These are phyloP conservation scores for Suillus tomentosus DNA, from an alignment of 768 basidiomycete genomes.

Conservation along the genomic window DNA sequence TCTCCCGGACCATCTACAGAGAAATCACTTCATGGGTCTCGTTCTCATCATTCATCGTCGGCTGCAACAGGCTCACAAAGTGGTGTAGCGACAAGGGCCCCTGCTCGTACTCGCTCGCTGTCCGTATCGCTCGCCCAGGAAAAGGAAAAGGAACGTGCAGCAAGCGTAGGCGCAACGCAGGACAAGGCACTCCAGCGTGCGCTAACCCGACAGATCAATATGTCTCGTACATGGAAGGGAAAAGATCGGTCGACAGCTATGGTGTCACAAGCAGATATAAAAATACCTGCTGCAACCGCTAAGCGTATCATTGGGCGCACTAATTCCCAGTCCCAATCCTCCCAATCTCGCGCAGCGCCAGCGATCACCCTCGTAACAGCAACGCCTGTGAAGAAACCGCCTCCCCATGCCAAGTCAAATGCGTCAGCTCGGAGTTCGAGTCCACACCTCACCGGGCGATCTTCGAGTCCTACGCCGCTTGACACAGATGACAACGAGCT, in stretches of 20 bases:
- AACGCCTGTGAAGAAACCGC: constrained; percentile 47
- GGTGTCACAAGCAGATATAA: constrained; percentile 22
- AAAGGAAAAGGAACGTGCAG: constrained; percentile 10
- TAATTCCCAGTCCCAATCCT: background rate
- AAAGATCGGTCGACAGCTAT: constrained; percentile 22
- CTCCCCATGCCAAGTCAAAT: constrained; percentile 20
- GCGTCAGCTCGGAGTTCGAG: constrained; percentile 12
- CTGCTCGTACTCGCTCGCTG: background rate
- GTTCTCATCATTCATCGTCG: background rate
- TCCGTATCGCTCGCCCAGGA: background rate
- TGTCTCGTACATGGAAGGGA: constrained; percentile 70
- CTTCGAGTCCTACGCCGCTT: constrained; percentile 11
- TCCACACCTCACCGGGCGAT: background rate
- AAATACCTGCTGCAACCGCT: constrained; percentile 16
- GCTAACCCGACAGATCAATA: constrained; percentile 74
- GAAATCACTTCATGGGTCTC: background rate
- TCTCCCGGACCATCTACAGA: background rate
- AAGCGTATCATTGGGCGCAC: background rate
- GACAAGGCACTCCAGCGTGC: constrained; percentile 48
- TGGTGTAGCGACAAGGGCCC: constrained; percentile 5
- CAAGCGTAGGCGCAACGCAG: constrained; percentile 36
- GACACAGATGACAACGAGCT: constrained; percentile 4
- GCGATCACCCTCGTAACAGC: constrained; percentile 49
- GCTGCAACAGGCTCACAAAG: background rate
- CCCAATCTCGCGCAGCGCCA: constrained; percentile 12